phyloP scores from a whole-genome alignment of 2,329 filamentous ascomycete genomes.

The Orbilia ellipsospora region DNA sequence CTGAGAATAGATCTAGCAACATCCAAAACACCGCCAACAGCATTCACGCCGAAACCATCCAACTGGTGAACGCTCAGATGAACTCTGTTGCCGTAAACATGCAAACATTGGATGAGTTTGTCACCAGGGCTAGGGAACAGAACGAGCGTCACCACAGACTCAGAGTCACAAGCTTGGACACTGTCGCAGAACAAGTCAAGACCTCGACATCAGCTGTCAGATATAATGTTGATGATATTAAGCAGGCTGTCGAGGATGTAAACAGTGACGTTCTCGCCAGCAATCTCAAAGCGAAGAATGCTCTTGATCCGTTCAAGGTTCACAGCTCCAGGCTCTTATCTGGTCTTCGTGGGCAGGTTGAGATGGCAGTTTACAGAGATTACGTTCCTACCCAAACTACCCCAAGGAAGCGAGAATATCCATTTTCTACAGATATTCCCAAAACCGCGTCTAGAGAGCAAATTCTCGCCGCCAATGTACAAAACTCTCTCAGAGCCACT shows the following conservation, averaged over 20 bases:
- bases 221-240: slow-evolving; percentile 53
- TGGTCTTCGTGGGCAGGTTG: slow-evolving; percentile 76
- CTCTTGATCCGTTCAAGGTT: slow-evolving; percentile 70
- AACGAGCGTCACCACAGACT: slow-evolving; percentile 80
- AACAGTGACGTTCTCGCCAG: slow-evolving; percentile 70
- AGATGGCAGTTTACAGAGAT: slow-evolving; percentile 74
- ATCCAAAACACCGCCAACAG: slow-evolving; percentile 86
- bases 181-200: slow-evolving; percentile 42
- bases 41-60: slow-evolving; percentile 89
- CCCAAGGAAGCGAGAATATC: slow-evolving; percentile 81
- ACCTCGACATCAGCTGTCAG: slow-evolving; percentile 22
- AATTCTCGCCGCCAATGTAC: slow-evolving; percentile 41
- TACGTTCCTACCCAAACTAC: slow-evolving; percentile 88
- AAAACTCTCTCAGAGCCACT: slow-evolving; percentile 11
- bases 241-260: slow-evolving; percentile 39
- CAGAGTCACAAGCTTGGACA: slow-evolving; percentile 47
- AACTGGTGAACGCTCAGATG: slow-evolving; percentile 89
- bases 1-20: slow-evolving; percentile 81
- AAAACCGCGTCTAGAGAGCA: slow-evolving; percentile 71
- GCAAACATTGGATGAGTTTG: slow-evolving; percentile 88
- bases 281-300: slow-evolving; percentile 69
- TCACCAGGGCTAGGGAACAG: slow-evolving; percentile 80
- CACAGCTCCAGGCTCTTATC: slow-evolving; percentile 70
- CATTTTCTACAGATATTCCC: slow-evolving; percentile 82
- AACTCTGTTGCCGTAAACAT: slow-evolving; percentile 88